Percentiles rank a stretch among this genome's conserved stretches.
Conservation (phyloP, 2,329 filamentous ascomycete species). For the Neofusicoccum kwambonambiense region DNA sequence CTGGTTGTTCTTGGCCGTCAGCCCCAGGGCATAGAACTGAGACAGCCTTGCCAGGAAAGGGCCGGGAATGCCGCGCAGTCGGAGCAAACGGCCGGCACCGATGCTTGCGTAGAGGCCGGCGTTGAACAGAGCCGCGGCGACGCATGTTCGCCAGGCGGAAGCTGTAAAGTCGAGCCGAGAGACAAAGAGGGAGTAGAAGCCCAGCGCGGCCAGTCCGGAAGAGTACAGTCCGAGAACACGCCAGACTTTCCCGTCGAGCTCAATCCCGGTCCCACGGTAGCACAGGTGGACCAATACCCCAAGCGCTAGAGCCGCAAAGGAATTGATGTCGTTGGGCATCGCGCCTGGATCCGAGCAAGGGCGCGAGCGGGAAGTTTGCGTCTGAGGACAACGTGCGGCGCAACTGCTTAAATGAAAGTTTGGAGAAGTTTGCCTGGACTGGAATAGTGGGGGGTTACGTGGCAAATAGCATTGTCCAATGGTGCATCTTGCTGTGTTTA, state of each 20-base stretch:
- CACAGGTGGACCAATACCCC: background rate
- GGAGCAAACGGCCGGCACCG: constrained; percentile 38
- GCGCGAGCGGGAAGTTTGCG: background rate
- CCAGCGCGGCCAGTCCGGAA: background rate
- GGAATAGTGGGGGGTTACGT: background rate
- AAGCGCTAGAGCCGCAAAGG: background rate
- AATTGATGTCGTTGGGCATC: background rate
- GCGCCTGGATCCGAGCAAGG: background rate
- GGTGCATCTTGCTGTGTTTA: too few species aligned
- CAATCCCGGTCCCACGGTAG: background rate
- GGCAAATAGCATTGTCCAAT: background rate
- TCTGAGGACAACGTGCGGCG: background rate
- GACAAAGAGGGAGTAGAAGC: background rate
- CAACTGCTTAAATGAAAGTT: background rate
- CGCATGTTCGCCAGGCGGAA: background rate
- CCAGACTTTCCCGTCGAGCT: background rate
- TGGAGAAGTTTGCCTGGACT: too few species aligned
- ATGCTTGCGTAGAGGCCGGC: constrained; percentile 32
- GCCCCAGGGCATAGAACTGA: background rate
- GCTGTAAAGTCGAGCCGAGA: background rate
- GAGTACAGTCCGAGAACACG: background rate
- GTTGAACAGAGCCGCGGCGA: background rate
- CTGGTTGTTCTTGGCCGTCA: background rate
- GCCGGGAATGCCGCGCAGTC: constrained; percentile 27
- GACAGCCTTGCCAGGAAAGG: constrained; percentile 8